Percentiles rank a stretch among this genome's conserved stretches.
These are phyloP conservation scores for Ganoderma boninense DNA, from an alignment of 1,284 basidiomycete species.

Conservation along the genomic window DNA sequence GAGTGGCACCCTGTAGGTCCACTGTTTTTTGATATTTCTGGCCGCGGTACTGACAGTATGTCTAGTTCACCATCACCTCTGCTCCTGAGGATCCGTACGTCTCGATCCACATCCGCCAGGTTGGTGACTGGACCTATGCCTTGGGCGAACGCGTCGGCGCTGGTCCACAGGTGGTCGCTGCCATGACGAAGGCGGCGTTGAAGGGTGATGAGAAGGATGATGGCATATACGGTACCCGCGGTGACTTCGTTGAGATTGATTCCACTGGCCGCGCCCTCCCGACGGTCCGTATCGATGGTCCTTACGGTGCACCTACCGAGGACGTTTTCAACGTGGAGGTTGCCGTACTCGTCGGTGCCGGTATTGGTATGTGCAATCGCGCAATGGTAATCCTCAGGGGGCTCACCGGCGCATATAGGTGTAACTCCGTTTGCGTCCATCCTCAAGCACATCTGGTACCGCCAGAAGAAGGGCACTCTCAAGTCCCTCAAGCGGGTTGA, in stretches of 20 bases:
- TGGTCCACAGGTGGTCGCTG: conserved; percentile 75
- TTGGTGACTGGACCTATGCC: conserved; percentile 85
- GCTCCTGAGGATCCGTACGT: conserved; percentile 92
- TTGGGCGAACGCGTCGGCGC: conserved; percentile 87
- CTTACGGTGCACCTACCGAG: conserved; percentile 89
- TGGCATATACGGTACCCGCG: conserved; percentile 54
- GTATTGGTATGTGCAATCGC: conserved; percentile 70
- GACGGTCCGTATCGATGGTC: conserved; percentile 83
- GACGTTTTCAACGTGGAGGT: conserved; percentile 90
- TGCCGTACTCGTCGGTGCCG: conserved; percentile 86
- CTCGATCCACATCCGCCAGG: conserved; percentile 90
- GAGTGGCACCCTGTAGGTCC: conserved; percentile 89
- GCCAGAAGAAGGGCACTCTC: conserved; percentile 78
- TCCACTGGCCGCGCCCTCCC: conserved; percentile 65
- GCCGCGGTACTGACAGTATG: conserved; percentile 11
- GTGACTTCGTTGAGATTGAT: conserved; percentile 84
- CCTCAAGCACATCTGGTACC: conserved; percentile 93
- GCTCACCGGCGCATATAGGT: conserved; percentile 48
- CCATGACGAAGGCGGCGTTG: conserved; percentile 79
- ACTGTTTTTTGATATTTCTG: not conserved
- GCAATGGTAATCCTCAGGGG: conserved; percentile 1
- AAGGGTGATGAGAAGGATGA: conserved; percentile 75
- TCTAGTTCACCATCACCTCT: conserved; percentile 90
- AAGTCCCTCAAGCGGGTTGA: conserved; percentile 85
- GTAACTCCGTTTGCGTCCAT: conserved; percentile 92